These are phyloP conservation scores for Candida sphagnicola DNA, from an alignment of 805 yeast genomes.

Conservation along the genomic window DNA sequence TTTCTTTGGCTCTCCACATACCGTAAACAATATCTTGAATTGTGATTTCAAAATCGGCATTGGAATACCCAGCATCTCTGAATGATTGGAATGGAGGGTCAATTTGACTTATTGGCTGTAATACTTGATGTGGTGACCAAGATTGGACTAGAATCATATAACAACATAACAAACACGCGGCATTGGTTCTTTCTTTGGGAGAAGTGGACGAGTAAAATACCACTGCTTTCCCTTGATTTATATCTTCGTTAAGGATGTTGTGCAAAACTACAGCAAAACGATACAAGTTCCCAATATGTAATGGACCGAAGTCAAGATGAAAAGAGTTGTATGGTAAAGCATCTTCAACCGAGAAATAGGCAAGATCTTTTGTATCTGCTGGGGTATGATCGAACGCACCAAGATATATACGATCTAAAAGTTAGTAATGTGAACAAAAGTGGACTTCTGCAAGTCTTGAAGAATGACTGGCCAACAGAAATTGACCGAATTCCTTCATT, in stretches of 20 bases:
- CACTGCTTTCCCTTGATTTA: slow-evolving; percentile 81
- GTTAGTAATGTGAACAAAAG: slow-evolving; percentile 25
- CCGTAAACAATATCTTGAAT: slow-evolving; percentile 96
- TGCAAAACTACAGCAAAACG: slow-evolving; percentile 94
- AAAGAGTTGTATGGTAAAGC: slow-evolving; percentile 91
- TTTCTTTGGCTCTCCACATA: slow-evolving; percentile 95
- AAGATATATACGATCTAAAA: slow-evolving; percentile 65
- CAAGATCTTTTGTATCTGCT: slow-evolving; percentile 66
- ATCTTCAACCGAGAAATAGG: slow-evolving; percentile 89
- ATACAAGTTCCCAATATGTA: slow-evolving; percentile 89
- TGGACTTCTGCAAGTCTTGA: too few species aligned
- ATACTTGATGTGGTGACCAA: slow-evolving; percentile 97
- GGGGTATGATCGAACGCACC: slow-evolving; percentile 87
- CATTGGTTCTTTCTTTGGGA: slow-evolving; percentile 81
- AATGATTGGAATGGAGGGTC: slow-evolving; percentile 93
- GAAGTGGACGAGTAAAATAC: slow-evolving; percentile 85
- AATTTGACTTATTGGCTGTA: slow-evolving; percentile 89
- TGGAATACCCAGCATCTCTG: slow-evolving; percentile 96
- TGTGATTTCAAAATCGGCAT: slow-evolving; percentile 89
- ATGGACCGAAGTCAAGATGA: slow-evolving; percentile 94
- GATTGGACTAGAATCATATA: slow-evolving; percentile 93
- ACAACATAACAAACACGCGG: slow-evolving; percentile 90
- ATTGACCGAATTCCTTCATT: too few species aligned
- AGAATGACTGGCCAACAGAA: too few species aligned
- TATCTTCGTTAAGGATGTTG: slow-evolving; percentile 81